These are phyloP conservation scores for Pseudocercospora fuligena DNA, from an alignment of 2,329 filamentous ascomycete species.

Conservation along the genomic window DNA sequence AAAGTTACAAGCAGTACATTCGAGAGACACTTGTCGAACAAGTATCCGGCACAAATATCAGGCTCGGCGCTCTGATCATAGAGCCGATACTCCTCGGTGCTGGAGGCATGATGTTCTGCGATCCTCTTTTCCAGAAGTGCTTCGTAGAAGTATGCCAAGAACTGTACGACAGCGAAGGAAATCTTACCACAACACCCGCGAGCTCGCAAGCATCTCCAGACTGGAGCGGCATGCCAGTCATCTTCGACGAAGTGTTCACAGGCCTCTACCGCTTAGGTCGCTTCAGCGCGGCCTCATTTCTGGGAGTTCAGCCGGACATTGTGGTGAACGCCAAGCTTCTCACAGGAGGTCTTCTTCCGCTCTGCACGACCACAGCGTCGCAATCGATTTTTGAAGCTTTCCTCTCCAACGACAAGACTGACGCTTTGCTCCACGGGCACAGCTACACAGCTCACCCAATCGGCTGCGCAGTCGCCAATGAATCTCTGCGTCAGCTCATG, in stretches of 20 bases:
- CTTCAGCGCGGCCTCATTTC: constrained; percentile 71
- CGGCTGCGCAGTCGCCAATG: constrained; percentile 78
- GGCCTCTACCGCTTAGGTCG: constrained; percentile 81
- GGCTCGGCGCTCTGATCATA: constrained; percentile 76
- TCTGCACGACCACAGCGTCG: constrained; percentile 77
- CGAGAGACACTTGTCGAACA: constrained; percentile 55
- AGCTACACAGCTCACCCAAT: constrained; percentile 86
- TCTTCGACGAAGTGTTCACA: constrained; percentile 89
- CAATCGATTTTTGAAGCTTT: constrained; percentile 75
- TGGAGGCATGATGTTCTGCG: constrained; percentile 82
- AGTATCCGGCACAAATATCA: constrained; percentile 59
- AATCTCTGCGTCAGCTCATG: constrained; percentile 65
- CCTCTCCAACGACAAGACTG: constrained; percentile 71
- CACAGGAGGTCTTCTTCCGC: constrained; percentile 77
- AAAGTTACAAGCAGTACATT: constrained; percentile 37
- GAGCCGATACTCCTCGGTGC: constrained; percentile 82
- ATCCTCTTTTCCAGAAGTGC: constrained; percentile 78
- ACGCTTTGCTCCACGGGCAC: constrained; percentile 81
- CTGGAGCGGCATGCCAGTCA: constrained; percentile 77
- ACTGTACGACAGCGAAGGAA: constrained; percentile 20
- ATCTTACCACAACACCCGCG: constrained; percentile 2
- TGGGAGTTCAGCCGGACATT: constrained; percentile 72
- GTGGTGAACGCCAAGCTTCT: constrained; percentile 82
- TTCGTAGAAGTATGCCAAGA: constrained; percentile 70
- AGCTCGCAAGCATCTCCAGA: constrained; percentile 33